Base-by-base conservation (phyloP, 768 basidiomycete species). In the Serendipita indica region DNA sequence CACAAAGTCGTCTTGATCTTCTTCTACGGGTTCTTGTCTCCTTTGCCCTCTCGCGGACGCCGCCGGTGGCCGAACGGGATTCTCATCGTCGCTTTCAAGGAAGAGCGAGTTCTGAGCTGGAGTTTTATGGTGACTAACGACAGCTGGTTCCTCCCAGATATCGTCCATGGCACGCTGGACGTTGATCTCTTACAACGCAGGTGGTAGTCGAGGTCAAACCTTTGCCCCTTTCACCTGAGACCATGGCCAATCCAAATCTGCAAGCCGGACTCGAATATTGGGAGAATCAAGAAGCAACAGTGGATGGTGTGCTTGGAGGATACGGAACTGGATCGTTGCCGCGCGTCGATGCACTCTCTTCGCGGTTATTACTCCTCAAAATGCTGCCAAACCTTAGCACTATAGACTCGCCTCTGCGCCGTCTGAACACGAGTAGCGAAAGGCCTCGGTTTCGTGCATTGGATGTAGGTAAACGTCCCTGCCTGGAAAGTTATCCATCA, bases 231-330 rank as follows among this genome's bases (percentile, higher is more conserved):
- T n/a, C n/a, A 54, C 20, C 45, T 37, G 45, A 37, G 41, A 58
- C 39, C 28, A 45, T 34, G 16, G 33, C 25, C 33, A 16, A 61
- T 16, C 81, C 88, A 0, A 75, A 84, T 60, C 74, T 90, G 28
- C 71, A 84, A 60, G 79, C 83, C 34, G 89, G 94, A 14, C 80
- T 97, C 41, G 73, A 79, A 20, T 98, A 96, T 68, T 98, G 94
- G 94, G 77, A 75, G 20, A 74, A 74, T 1, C 86, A 90, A 63
- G 82, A 86, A 5, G 87, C 92, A 2, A 86, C 73, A 61, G 78
- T 86, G 30, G 82, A 96, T 65, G 90, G 93, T 45, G 93, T 97
- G 6, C 78, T 97, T 27, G 93, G 89, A 67, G 69, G 27, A 54
- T 59, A 22, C 37, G 56, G 39, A 28, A 57, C 13, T n/a, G 60